Evolutionary conservation across 139 green algal genomes (phyloP).

Genomic region (Chlorokybus atmophyticus): DNA sequence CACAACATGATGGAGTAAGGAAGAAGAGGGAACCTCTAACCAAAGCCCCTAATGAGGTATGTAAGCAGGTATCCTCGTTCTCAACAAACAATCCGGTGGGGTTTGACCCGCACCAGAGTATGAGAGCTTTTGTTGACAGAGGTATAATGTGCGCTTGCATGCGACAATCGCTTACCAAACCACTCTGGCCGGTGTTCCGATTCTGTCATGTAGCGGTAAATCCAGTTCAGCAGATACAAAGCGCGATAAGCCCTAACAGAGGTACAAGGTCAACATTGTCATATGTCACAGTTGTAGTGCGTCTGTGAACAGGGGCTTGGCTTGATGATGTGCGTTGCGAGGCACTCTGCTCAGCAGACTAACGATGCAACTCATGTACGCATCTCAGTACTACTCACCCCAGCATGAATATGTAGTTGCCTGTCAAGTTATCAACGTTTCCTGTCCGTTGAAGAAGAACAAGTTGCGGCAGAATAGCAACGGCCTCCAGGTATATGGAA

Average conservation of each 20-base stretch:
- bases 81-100: too few relatives aligned
- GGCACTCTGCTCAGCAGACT: too few relatives aligned
- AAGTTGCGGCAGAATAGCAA: slow-evolving; percentile 96
- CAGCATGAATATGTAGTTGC: slow-evolving; percentile 95
- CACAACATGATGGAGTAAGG: slow-evolving; percentile 15
- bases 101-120: too few relatives aligned
- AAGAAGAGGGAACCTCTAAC: too few relatives aligned
- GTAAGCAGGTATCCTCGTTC: too few relatives aligned
- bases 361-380: too few relatives aligned
- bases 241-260: slow-evolving; percentile 56
- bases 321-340: too few relatives aligned
- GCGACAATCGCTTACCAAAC: slow-evolving; percentile 63
- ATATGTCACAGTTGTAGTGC: neutral
- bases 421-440: slow-evolving; percentile 98
- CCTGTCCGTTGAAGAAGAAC: slow-evolving; percentile 90
- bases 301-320: too few relatives aligned
- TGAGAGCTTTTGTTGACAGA: too few relatives aligned
- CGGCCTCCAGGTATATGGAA: slow-evolving; percentile 95
- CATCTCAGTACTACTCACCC: slow-evolving; percentile 51
- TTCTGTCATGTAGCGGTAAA: slow-evolving; percentile 91
- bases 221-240: slow-evolving; percentile 99
- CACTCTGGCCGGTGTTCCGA: slow-evolving; percentile 75
- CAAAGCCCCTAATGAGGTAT: too few relatives aligned
- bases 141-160: too few relatives aligned
- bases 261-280: slow-evolving; percentile 35